Base-by-base conservation (phyloP, 2,329 filamentous ascomycete genomes). In the Coccinonectria pachysandricola region DNA sequence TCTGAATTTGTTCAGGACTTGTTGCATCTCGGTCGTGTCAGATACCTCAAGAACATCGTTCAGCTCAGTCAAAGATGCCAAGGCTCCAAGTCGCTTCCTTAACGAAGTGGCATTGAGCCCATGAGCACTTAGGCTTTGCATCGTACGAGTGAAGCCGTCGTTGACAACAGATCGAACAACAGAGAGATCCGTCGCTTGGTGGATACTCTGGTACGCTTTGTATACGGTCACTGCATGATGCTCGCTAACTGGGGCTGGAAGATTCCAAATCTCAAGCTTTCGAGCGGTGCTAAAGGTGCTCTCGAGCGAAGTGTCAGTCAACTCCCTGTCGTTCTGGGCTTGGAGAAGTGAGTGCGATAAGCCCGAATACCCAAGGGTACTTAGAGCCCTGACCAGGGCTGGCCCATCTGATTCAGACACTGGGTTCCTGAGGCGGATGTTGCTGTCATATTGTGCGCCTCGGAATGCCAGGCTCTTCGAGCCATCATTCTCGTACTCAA, bases 401-500 rank as follows among this genome's bases (percentile, higher is more conserved):
- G 76, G 64, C 1, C 71, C 69, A 48, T 87, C 83, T 2, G 61
- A 40, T 7, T 64, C 54, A 3, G 73, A 67, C 4, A 64, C 56
- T 13, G 65, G 54, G 31, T 78, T 68, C 12, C 65, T 58, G 15
- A 65, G 63, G 15, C 79, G 74, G 42, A 95, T 69, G 34, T 88
- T 76, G 39, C 80, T 88, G 50, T 98, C 88, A 41, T 92, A 84
- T 39, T 87, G 80, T 18, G 91, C 91, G 16, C 87, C 85, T 32
- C 88, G 78, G 43, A 96, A 94, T 13, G 91, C 78, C 11, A 98
- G 67, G 37, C 82, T 88, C 48, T 92, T 93, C 26, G 77, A 65
- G 0, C 87, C 87, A 41, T 93, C 79, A 25, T 77, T 78, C 56
- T 98, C 91, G 48, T 95, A 88, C 40, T 94, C 85, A 4, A 96